These are phyloP conservation scores for Yamadazyma songkhlaensis DNA, from an alignment of 1,139 yeast genomes.

Conservation along the genomic window DNA sequence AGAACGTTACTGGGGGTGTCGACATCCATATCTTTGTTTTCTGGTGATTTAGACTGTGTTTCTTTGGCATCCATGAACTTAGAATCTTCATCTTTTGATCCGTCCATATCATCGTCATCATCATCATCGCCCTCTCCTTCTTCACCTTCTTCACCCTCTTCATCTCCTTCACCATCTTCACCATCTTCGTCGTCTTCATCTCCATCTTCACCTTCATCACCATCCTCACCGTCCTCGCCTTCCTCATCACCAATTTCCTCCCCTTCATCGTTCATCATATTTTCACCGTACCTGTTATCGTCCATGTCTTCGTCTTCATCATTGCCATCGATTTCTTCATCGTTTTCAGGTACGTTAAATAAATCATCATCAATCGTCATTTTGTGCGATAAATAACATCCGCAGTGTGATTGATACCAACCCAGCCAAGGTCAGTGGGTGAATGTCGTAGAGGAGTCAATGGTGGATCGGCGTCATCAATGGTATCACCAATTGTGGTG, in stretches of 20 bases:
- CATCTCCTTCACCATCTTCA: slow-evolving; percentile 24
- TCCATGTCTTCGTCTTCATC: slow-evolving; percentile 14
- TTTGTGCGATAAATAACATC: too few species aligned
- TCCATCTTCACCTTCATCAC: slow-evolving; percentile 17
- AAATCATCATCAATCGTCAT: slow-evolving; percentile 16
- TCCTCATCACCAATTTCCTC: slow-evolving; percentile 18
- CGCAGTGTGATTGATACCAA: too few species aligned
- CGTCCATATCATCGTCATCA: slow-evolving; percentile 14
- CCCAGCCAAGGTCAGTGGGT: too few species aligned
- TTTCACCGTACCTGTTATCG: slow-evolving; percentile 8
- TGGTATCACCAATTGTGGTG: too few species aligned
- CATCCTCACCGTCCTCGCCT: slow-evolving; percentile 17
- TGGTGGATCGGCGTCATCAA: too few species aligned
- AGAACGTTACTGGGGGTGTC: slow-evolving; percentile 10
- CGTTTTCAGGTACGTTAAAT: slow-evolving; percentile 21
- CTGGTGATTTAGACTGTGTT: slow-evolving; percentile 11
- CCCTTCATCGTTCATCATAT: slow-evolving; percentile 13
- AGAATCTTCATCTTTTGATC: slow-evolving; percentile 18
- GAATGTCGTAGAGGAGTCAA: too few species aligned
- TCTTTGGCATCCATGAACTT: slow-evolving; percentile 22
- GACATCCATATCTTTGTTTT: slow-evolving; percentile 8
- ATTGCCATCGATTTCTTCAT: slow-evolving; percentile 20
- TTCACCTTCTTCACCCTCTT: slow-evolving; percentile 17
- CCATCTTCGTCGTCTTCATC: slow-evolving; percentile 21
- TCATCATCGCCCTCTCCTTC: slow-evolving; percentile 15